These are phyloP conservation scores for Trapa bicornis DNA, from an alignment of 345 rosid genomes.

Conservation along the genomic window DNA sequence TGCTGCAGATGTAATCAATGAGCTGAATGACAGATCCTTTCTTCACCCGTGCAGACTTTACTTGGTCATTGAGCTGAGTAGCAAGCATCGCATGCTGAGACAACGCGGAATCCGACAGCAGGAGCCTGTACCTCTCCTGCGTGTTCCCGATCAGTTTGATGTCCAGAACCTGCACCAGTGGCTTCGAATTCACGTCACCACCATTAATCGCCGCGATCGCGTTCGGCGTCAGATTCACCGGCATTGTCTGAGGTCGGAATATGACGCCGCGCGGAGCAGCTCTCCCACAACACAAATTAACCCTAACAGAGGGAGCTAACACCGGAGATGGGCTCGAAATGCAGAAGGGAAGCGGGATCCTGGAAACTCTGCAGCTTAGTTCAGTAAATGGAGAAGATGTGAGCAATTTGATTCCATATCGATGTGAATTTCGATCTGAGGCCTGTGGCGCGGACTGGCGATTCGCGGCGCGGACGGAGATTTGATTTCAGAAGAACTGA, in stretches of 20 bases:
- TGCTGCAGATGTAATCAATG: conserved; percentile 74
- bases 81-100: conserved; percentile 79
- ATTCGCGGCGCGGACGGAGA: not conserved
- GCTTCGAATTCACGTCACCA: conserved; percentile 72
- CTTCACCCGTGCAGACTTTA: conserved; percentile 43
- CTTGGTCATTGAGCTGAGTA: conserved; percentile 64
- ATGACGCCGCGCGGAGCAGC: not conserved
- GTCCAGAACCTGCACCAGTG: conserved; percentile 69
- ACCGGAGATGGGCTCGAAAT: not conserved
- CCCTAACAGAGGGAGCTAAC: not conserved
- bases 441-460: not conserved
- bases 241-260: conserved; percentile 23
- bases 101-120: conserved; percentile 49
- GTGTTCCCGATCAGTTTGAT: conserved; percentile 42
- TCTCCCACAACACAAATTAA: not conserved
- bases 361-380: not conserved
- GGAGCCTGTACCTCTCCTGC: conserved; percentile 66
- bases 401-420: not conserved
- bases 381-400: not conserved
- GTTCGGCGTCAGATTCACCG: conserved; percentile 59
- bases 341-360: not conserved
- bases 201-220: conserved; percentile 50
- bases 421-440: not conserved
- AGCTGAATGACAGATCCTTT: conserved; percentile 80
- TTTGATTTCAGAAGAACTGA: not conserved